Evolutionary conservation across 1,139 yeast species (phyloP).

Genomic region (Saccharomycopsis phalli): DNA sequence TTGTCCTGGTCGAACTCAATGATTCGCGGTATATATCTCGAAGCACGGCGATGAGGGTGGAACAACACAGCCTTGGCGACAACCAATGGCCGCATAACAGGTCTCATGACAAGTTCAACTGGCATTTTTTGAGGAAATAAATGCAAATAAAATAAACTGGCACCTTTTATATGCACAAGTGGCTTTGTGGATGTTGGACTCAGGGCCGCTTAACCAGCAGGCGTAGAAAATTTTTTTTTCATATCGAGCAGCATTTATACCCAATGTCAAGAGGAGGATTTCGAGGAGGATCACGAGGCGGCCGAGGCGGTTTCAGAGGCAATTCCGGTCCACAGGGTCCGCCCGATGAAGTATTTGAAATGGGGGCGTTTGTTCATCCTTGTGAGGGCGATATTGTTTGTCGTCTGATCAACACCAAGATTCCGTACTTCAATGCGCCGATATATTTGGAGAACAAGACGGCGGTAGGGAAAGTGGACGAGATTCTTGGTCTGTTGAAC

Average conservation of each 20-base stretch:
- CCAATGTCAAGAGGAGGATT: constrained; percentile 20
- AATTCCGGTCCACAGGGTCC: constrained; percentile 67
- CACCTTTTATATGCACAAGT: too few relatives aligned
- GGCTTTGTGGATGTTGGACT: background rate
- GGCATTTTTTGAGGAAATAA: constrained; percentile 43
- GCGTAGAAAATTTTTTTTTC: background rate
- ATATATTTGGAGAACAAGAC: constrained; percentile 92
- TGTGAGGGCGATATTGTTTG: constrained; percentile 98
- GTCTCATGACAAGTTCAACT: constrained; percentile 47
- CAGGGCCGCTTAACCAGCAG: background rate
- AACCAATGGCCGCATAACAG: constrained; percentile 51
- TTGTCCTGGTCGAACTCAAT: constrained; percentile 33
- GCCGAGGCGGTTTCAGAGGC: constrained; percentile 50
- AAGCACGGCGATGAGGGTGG: constrained; percentile 49
- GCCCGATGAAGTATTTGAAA: constrained; percentile 87
- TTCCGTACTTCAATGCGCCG: constrained; percentile 98
- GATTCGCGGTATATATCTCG: constrained; percentile 47
- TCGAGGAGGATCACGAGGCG: constrained; percentile 36
- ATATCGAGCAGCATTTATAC: too few relatives aligned
- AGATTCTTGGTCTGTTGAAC: constrained; percentile 92
- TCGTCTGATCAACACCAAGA: constrained; percentile 72
- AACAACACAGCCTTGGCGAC: constrained; percentile 45
- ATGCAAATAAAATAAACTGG: background rate
- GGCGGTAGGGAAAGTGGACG: constrained; percentile 95
- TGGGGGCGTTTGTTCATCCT: constrained; percentile 87